phyloP scores from a whole-genome alignment of 768 basidiomycete species.

The Russula lepida region DNA sequence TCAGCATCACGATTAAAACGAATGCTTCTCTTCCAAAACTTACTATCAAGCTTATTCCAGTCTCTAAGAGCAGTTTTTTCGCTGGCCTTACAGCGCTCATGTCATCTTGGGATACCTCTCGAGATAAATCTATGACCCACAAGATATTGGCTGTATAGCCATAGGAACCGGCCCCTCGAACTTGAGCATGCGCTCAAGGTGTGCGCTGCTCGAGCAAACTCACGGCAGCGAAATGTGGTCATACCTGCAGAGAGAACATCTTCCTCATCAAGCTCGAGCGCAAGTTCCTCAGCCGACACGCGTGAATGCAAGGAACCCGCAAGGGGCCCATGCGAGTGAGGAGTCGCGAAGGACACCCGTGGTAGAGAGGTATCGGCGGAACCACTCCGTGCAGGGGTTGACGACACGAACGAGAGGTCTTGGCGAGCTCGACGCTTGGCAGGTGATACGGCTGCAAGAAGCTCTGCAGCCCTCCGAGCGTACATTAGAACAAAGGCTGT shows the following conservation, averaged over 20 bases:
- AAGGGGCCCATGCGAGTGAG: slow-evolving; percentile 13
- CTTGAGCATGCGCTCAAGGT: slow-evolving; percentile 58
- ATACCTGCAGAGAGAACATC: slow-evolving; percentile 68
- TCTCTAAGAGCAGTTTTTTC: slow-evolving; percentile 77
- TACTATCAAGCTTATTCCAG: slow-evolving; percentile 79
- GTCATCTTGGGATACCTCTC: slow-evolving; percentile 7
- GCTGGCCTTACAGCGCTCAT: slow-evolving; percentile 45
- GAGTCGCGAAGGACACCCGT: slow-evolving; percentile 11
- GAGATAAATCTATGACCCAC: slow-evolving; percentile 41
- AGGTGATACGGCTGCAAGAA: slow-evolving; percentile 52
- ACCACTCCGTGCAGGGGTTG: slow-evolving; percentile 42
- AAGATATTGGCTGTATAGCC: slow-evolving; percentile 74
- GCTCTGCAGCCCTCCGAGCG: slow-evolving; percentile 60
- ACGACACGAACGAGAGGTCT: slow-evolving; percentile 42
- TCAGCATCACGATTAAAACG: neutral
- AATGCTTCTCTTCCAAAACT: slow-evolving; percentile 25
- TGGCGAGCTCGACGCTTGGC: slow-evolving; percentile 35
- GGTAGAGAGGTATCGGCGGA: slow-evolving; percentile 22
- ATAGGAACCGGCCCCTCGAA: slow-evolving; percentile 66
- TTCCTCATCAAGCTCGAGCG: slow-evolving; percentile 52
- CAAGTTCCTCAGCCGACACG: slow-evolving; percentile 6
- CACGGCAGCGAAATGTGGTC: slow-evolving; percentile 65
- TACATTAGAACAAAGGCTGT: slow-evolving; percentile 1
- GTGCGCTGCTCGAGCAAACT: slow-evolving; percentile 66
- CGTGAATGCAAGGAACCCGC: slow-evolving; percentile 9